Percentiles rank a stretch among this genome's conserved stretches.
Conservation (phyloP, 116 monocot genomes). For the Trichopus zeylanicus region DNA sequence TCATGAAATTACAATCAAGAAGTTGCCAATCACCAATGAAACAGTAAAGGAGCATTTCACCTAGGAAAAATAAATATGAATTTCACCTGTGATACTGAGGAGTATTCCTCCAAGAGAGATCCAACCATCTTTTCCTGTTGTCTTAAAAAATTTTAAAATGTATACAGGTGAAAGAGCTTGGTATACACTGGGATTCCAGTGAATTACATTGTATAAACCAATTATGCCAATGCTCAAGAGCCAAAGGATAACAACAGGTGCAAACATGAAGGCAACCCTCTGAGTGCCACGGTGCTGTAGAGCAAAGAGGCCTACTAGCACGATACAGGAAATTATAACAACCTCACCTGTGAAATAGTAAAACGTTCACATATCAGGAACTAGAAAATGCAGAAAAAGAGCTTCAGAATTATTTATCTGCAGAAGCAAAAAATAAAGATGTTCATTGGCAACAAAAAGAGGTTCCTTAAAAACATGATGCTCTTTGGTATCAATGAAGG, state of each 20-base stretch:
- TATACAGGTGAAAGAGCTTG: conserved; percentile 48
- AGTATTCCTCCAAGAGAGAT: conserved; percentile 56
- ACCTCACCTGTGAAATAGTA: conserved; percentile 25
- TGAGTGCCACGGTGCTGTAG: conserved; percentile 56
- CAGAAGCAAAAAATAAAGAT: background rate
- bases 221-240: conserved; percentile 33
- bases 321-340: conserved; percentile 40
- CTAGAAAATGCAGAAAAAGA: background rate
- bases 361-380: background rate
- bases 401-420: too few relatives aligned
- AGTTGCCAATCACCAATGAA: background rate
- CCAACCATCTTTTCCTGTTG: conserved; percentile 49
- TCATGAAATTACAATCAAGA: background rate
- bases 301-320: conserved; percentile 61
- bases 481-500: background rate
- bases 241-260: conserved; percentile 61
- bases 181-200: conserved; percentile 47
- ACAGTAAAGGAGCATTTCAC: background rate
- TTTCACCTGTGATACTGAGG: conserved; percentile 47
- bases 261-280: conserved; percentile 60
- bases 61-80: background rate
- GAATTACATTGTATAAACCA: conserved; percentile 46
- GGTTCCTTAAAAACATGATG: background rate
- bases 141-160: conserved; percentile 39
- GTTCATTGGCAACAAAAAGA: background rate